These are phyloP conservation scores for Brassica balearica DNA, from an alignment of 441 rosid genomes.

Conservation along the genomic window DNA sequence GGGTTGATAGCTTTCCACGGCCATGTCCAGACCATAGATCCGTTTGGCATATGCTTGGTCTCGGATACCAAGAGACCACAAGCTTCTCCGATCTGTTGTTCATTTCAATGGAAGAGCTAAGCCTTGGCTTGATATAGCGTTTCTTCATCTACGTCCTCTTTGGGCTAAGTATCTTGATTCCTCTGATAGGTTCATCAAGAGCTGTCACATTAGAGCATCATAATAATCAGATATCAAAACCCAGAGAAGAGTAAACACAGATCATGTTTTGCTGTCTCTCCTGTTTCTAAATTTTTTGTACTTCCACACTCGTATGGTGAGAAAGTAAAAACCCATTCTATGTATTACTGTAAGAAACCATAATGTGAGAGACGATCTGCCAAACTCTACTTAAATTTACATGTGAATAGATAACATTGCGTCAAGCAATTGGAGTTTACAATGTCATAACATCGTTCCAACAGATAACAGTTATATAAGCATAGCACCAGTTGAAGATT, in stretches of 20 bases:
- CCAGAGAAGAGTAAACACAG: constrained; percentile 38
- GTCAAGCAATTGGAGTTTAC: constrained; percentile 42
- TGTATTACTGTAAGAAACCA: constrained; percentile 10
- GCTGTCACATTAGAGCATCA: constrained; percentile 72
- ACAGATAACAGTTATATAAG: constrained; percentile 50
- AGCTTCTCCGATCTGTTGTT: constrained; percentile 69
- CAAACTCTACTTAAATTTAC: constrained; percentile 47
- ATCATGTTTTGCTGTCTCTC: constrained; percentile 38
- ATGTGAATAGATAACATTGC: constrained; percentile 46
- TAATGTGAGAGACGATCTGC: constrained; percentile 26
- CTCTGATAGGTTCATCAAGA: constrained; percentile 87
- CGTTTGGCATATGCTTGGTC: constrained; percentile 86
- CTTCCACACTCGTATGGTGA: neutral
- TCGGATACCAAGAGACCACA: constrained; percentile 74
- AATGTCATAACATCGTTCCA: constrained; percentile 45
- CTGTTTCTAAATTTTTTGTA: constrained; percentile 31
- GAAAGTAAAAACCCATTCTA: constrained; percentile 14
- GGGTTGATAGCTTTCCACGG: constrained; percentile 93
- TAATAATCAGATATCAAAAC: constrained; percentile 44
- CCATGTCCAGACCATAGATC: constrained; percentile 79
- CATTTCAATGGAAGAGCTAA: constrained; percentile 99
- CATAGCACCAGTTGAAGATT: constrained; percentile 39
- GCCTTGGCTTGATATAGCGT: constrained; percentile 98
- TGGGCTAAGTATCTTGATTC: constrained; percentile 87
- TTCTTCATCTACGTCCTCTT: constrained; percentile 76